A percentile compares a stretch with the other conserved stretches of the same genome.
phyloP scores from a whole-genome alignment of 1,139 yeast genomes.

The Candida sanyaensis region DNA sequence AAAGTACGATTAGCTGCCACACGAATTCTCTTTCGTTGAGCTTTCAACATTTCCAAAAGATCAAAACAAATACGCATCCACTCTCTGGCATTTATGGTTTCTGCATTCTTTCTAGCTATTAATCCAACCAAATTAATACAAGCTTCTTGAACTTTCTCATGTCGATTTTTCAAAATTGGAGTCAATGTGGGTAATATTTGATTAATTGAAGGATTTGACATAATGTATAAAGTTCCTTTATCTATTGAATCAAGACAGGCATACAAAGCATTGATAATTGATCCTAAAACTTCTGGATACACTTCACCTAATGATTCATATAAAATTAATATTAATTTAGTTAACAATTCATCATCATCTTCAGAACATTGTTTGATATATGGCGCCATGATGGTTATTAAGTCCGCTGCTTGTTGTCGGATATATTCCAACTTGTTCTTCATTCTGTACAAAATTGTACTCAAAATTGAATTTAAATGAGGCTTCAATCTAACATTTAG shows the following conservation, averaged over 20 bases:
- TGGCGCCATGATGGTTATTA: slow-evolving; percentile 67
- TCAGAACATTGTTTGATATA: slow-evolving; percentile 60
- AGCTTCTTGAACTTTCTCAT: slow-evolving; percentile 89
- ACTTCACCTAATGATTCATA: slow-evolving; percentile 95
- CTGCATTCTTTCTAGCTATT: slow-evolving; percentile 84
- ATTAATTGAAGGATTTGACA: slow-evolving; percentile 78
- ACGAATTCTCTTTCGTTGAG: slow-evolving; percentile 77
- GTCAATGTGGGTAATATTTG: slow-evolving; percentile 87
- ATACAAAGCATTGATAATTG: slow-evolving; percentile 72
- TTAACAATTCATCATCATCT: slow-evolving; percentile 57
- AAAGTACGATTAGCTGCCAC: slow-evolving; percentile 88
- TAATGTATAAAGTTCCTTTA: slow-evolving; percentile 51
- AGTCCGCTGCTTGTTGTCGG: slow-evolving; percentile 85
- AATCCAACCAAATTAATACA: slow-evolving; percentile 79
- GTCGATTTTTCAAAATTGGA: slow-evolving; percentile 87
- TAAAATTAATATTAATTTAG: slow-evolving; percentile 71
- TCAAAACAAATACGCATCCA: slow-evolving; percentile 98
- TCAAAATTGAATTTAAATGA: slow-evolving; percentile 71
- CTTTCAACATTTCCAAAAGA: slow-evolving; percentile 83
- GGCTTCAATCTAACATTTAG: slow-evolving; percentile 73
- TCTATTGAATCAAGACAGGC: slow-evolving; percentile 39
- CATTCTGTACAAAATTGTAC: slow-evolving; percentile 72
- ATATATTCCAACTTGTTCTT: slow-evolving; percentile 73
- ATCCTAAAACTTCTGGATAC: slow-evolving; percentile 90
- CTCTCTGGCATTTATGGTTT: slow-evolving; percentile 85